Base-by-base conservation (phyloP, 1,284 basidiomycete species). In the Malassezia pachydermatis region DNA sequence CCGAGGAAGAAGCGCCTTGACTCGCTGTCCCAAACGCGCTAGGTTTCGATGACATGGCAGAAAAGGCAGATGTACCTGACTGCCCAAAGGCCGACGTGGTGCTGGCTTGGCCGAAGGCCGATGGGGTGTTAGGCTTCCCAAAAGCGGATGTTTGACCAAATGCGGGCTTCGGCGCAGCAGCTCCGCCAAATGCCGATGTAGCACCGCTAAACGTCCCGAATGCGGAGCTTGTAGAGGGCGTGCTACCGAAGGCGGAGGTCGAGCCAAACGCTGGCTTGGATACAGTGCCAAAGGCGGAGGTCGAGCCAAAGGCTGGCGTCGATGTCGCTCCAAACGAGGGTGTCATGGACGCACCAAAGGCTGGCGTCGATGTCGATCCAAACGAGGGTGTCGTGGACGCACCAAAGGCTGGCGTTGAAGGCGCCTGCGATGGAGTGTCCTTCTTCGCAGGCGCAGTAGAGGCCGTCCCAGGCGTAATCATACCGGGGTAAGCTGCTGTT, bases 401-500 rank as follows among this genome's bases (percentile, higher is more conserved):
- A n/a, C n/a, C n/a, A n/a, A n/a, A n/a, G n/a, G 41, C 19, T 32
- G 17, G 4, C 11, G 34, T 13, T 36, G 34, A 10, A 36, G 34
- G 5, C 20, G 5, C n/a, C 2, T 36, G 29, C 34, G 34, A 19
- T n/a, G 19, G 13, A 9, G 34, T 9, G 8, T 8, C n/a, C n/a
- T n/a, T n/a, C n/a, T n/a, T n/a, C n/a, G n/a, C n/a, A n/a, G n/a
- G n/a, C n/a, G 10, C 19, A 17, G 2, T 34, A 10, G 33, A 34
- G 8, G 33, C 23, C 19, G 10, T 35, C 20, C 24, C 10, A 11
- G 11, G 10, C 6, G 19, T 43, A 13, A 73, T 49, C 74, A 77
- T 76, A 1, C 70, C 72, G 1, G 70, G 65, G 54, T 77, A 78
- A 32, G 49, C n/a, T 57, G 72, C 4, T 51, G 63, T 55, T 3